These are phyloP conservation scores for Ochromonadaceae sp. DNA, from an alignment of 352 stramenopile species.

Conservation along the genomic window DNA sequence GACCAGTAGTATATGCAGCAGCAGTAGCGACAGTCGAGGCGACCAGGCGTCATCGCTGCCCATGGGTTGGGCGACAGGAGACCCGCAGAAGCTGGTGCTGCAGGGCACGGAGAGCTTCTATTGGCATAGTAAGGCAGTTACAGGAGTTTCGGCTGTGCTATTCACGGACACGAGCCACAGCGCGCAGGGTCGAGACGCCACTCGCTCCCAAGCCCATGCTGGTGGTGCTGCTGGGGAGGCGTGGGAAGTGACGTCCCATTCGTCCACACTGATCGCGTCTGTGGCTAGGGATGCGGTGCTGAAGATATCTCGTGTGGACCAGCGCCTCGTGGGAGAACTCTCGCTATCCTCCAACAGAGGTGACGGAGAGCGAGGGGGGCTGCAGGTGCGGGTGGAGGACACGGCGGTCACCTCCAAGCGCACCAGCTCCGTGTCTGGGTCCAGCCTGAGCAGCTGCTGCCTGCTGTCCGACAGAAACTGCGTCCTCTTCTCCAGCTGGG, in stretches of 20 bases:
- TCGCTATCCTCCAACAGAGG: no score
- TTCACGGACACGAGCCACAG: no score
- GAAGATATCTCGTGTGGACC: background rate
- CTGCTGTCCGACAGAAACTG: no score
- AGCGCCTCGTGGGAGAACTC: no score
- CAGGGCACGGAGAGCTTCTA: background rate
- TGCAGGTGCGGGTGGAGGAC: no score
- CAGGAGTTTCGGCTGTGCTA: background rate
- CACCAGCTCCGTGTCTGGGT: background rate
- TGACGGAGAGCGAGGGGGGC: no score
- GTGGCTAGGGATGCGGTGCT: background rate
- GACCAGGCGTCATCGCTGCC: background rate
- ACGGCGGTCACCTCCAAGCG: background rate
- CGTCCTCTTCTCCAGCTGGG: background rate
- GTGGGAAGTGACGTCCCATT: background rate
- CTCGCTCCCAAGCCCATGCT: no score
- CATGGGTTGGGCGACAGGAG: background rate
- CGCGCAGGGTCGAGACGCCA: no score
- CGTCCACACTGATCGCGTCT: background rate
- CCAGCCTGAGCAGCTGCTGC: no score
- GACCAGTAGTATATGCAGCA: no score
- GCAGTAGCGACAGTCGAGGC: no score
- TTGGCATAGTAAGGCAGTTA: constrained; percentile 10
- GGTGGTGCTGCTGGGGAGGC: background rate
- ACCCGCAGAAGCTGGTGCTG: background rate